These are phyloP conservation scores for Tillandsia leiboldiana DNA, from an alignment of 176 grass and related monocot genomes.

Conservation along the genomic window DNA sequence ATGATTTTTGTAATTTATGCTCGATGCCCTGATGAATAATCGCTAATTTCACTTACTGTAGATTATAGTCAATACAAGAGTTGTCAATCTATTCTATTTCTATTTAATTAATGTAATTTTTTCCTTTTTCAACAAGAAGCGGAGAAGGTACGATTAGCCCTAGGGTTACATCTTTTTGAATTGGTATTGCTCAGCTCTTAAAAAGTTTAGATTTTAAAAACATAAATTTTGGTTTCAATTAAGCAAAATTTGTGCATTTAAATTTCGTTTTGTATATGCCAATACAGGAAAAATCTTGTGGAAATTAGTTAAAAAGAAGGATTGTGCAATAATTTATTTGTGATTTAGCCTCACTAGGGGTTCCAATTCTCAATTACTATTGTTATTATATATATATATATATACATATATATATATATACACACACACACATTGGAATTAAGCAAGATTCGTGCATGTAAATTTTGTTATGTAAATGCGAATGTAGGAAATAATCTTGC, in stretches of 20 bases:
- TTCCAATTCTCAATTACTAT: not conserved
- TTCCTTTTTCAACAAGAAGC: constrained; percentile 44
- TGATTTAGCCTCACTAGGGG: no score
- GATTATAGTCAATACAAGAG: no score
- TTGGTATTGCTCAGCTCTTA: not conserved
- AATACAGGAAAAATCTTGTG: not conserved
- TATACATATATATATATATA: no score
- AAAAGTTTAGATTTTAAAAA: not conserved
- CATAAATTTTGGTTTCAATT: not conserved
- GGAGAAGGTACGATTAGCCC: constrained; percentile 46
- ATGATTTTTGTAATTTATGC: no score
- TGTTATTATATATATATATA: not conserved
- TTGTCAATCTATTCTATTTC: no score
- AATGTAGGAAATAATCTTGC: no score
- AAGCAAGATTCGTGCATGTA: not conserved
- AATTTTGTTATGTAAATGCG: no score
- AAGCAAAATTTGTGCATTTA: not conserved
- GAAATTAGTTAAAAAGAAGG: not conserved
- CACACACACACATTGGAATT: not conserved
- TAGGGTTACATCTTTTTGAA: not conserved
- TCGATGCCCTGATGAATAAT: no score
- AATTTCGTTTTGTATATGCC: not conserved
- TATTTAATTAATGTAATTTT: no score
- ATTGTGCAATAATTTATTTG: no score
- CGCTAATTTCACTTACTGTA: no score